phyloP scores from a whole-genome alignment of 495 filamentous ascomycete genomes.

The Xylaria flabelliformis region DNA sequence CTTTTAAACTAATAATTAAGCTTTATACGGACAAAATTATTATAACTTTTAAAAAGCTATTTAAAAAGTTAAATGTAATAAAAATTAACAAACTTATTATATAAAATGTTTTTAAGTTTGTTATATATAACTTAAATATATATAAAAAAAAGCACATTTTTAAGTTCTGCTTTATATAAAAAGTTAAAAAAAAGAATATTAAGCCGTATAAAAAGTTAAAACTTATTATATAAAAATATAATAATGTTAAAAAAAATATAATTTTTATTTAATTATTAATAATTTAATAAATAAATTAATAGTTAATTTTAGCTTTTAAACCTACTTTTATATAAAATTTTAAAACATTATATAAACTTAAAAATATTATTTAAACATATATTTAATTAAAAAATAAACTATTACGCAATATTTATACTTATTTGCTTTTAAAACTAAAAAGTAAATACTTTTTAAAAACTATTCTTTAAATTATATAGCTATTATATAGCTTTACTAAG shows the following conservation, averaged over 20 bases:
- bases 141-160: no score
- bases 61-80: constrained; percentile 15
- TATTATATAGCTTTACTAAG: neutral
- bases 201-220: no score
- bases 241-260: constrained; percentile 1
- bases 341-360: neutral
- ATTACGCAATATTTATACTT: no score
- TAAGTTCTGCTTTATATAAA: no score
- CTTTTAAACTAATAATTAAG: neutral
- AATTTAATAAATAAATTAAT: constrained; percentile 13
- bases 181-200: no score
- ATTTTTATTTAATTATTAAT: neutral
- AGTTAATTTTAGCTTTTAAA: neutral
- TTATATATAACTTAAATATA: neutral
- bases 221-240: neutral
- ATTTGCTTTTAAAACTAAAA: neutral
- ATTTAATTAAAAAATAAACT: neutral
- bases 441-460: neutral
- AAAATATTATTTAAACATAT: constrained; percentile 4
- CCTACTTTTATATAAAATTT: no score
- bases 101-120: neutral
- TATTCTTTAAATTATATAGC: constrained; percentile 8
- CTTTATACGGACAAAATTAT: neutral
- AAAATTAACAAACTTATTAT: constrained; percentile 14
- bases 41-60: neutral